Evolutionary conservation across 495 filamentous ascomycete species (phyloP), one percentile per base, ranked within the genome.

Genomic region (Podospora sp.): DNA sequence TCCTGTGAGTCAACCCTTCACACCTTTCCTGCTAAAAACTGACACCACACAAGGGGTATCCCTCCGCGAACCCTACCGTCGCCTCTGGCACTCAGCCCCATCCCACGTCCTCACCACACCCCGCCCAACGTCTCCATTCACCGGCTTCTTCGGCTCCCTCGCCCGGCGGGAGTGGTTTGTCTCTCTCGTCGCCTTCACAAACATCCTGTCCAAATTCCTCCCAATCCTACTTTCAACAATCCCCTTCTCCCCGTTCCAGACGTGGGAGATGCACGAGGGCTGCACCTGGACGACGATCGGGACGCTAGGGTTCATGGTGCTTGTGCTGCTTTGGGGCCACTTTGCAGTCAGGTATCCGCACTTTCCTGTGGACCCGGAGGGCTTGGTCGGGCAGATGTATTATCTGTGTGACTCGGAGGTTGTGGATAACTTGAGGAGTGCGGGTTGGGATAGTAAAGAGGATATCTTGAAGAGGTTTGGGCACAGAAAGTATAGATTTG

Each of bases 1-100:
- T 75, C 62, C 60, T 78, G 75, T 75, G 66, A 70, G 71, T 46
- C 16, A 20, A 2, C 16, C 7, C 24, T 20, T 4, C 26, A 26
- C 1, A 5, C n/a, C 22, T 46, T 18, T 7, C 7, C 26, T 21
- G 5, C 0, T 0, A 1, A 1, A n/a, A 12, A 60, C 11, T 33
- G 35, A 12, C 27, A n/a, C 6, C 11, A 0, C 21, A 0, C 9
- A 22, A 64, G 62, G 49, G 8, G 51, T 64, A 1, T 26, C 62
- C 0, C 18, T 33, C 22, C 22, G 53, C 16, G 62, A 64, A 12
- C 62, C 62, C 7, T 64, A 64, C 26, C 62, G 62, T 22, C 49
- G 24, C 9, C 62, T 64, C 25, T 29, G 49, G 25, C 62, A 55
- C n/a, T 7, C 62, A 8, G 62, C 51, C 16, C 18, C 16, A 11